phyloP scores from a whole-genome alignment of 2,329 filamentous ascomycete species.

The Pseudogymnoascus sp. region DNA sequence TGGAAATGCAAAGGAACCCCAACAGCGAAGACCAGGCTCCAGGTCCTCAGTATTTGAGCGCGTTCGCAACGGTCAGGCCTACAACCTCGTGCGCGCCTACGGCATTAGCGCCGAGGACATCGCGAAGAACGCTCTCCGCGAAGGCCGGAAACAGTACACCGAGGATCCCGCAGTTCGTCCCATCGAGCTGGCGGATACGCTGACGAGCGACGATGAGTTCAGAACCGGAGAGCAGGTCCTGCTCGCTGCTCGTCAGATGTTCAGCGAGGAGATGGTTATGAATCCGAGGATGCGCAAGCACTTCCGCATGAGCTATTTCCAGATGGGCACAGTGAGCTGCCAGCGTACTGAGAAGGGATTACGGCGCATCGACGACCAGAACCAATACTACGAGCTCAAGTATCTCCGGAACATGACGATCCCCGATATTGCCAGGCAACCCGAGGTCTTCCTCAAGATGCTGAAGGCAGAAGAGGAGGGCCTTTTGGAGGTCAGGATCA shows the following conservation, averaged over 20 bases:
- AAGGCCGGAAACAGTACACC: conserved; percentile 70
- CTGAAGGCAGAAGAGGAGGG: conserved; percentile 94
- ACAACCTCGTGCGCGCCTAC: conserved; percentile 77
- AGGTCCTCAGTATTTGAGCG: conserved; percentile 76
- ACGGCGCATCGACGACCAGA: conserved; percentile 85
- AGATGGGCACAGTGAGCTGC: conserved; percentile 76
- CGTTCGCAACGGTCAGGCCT: conserved; percentile 70
- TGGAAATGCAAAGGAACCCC: conserved; percentile 53
- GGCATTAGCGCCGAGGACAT: conserved; percentile 85
- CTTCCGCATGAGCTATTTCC: conserved; percentile 76
- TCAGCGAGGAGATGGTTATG: conserved; percentile 79
- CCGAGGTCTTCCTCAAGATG: conserved; percentile 93
- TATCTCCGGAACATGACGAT: conserved; percentile 89
- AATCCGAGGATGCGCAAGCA: conserved; percentile 86
- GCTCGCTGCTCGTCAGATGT: conserved; percentile 74
- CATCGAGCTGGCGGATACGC: conserved; percentile 75
- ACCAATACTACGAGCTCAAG: conserved; percentile 96
- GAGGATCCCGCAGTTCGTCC: conserved; percentile 77
- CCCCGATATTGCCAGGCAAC: conserved; percentile 68
- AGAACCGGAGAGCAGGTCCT: conserved; percentile 68
- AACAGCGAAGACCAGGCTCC: conserved; percentile 66
- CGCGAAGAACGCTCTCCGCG: conserved; percentile 74
- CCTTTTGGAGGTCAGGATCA: conserved; percentile 75
- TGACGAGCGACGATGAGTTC: conserved; percentile 65
- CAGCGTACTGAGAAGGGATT: conserved; percentile 88